phyloP scores from a whole-genome alignment of 768 basidiomycete genomes.

The Suillus spraguei region DNA sequence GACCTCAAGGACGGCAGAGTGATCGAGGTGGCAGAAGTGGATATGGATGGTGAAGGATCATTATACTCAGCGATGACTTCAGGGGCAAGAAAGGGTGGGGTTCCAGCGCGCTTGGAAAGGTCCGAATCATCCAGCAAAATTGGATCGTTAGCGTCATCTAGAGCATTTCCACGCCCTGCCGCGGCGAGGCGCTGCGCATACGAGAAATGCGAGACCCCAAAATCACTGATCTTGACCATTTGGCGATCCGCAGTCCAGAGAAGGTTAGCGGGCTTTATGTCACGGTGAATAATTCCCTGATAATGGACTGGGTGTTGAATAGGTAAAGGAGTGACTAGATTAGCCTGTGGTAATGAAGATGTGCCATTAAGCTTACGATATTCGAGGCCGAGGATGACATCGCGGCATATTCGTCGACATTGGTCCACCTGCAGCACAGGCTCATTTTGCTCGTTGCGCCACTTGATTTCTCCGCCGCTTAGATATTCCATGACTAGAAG shows the following conservation, averaged over 20 bases:
- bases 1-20: constrained; percentile 34
- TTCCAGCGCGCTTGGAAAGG: constrained; percentile 89
- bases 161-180: constrained; percentile 44
- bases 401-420: constrained; percentile 85
- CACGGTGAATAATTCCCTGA: constrained; percentile 98
- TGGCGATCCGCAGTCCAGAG: constrained; percentile 86
- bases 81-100: constrained; percentile 95
- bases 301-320: constrained; percentile 72
- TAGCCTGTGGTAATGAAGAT: constrained; percentile 3
- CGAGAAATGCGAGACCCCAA: constrained; percentile 96
- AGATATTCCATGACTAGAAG: constrained; percentile 92
- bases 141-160: constrained; percentile 56
- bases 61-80: constrained; percentile 81
- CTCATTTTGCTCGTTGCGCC: constrained; percentile 63
- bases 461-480: constrained; percentile 92
- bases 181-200: constrained; percentile 81
- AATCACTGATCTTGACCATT: constrained; percentile 96
- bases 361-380: constrained; percentile 68
- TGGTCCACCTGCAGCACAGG: constrained; percentile 86
- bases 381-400: constrained; percentile 92
- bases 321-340: neutral
- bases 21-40: constrained; percentile 32
- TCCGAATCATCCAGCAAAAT: constrained; percentile 83
- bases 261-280: constrained; percentile 98
- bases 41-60: constrained; percentile 35